Percentiles rank a stretch among this genome's conserved stretches.
Evolutionary conservation across 75 land plant genomes (phyloP).

Genomic region (Selaginella tamariscina): DNA sequence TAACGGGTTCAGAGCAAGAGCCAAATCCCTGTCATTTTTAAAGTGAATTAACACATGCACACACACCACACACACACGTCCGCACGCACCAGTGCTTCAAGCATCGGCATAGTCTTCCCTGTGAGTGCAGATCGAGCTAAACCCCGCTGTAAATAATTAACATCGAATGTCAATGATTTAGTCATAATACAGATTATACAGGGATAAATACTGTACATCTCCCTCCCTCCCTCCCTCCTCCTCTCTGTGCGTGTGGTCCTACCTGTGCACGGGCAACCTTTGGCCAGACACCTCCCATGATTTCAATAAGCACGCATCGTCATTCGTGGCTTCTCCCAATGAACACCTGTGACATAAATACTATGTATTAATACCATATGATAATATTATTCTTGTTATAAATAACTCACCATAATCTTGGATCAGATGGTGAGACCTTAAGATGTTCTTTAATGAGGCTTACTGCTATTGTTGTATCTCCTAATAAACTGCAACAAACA

Average conservation of each 20-base stretch:
- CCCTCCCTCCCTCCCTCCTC: too few relatives aligned
- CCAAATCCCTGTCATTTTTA: conserved; percentile 49
- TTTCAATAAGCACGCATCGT: conserved; percentile 61
- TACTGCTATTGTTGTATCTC: conserved; percentile 73
- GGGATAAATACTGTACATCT: too few relatives aligned
- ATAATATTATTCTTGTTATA: not conserved
- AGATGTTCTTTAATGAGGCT: conserved; percentile 69
- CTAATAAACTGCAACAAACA: conserved; percentile 40
- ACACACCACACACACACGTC: conserved; percentile 2
- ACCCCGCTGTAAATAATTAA: conserved; percentile 38
- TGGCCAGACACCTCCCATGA: conserved; percentile 81
- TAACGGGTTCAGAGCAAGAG: conserved; percentile 79
- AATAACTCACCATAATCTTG: conserved; percentile 63
- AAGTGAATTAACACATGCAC: not conserved
- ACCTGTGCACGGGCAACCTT: conserved; percentile 78
- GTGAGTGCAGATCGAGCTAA: conserved; percentile 77
- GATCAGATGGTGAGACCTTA: conserved; percentile 49
- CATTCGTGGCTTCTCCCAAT: conserved; percentile 75
- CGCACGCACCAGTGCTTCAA: conserved; percentile 50
- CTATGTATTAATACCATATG: not conserved
- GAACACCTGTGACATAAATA: conserved; percentile 81
- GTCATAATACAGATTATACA: conserved; percentile 7
- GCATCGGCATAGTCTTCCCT: conserved; percentile 66
- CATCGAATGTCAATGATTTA: conserved; percentile 8
- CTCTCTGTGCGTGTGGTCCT: too few relatives aligned